phyloP scores from a whole-genome alignment of 2,329 filamentous ascomycete genomes.

The Eutypella sp. region DNA sequence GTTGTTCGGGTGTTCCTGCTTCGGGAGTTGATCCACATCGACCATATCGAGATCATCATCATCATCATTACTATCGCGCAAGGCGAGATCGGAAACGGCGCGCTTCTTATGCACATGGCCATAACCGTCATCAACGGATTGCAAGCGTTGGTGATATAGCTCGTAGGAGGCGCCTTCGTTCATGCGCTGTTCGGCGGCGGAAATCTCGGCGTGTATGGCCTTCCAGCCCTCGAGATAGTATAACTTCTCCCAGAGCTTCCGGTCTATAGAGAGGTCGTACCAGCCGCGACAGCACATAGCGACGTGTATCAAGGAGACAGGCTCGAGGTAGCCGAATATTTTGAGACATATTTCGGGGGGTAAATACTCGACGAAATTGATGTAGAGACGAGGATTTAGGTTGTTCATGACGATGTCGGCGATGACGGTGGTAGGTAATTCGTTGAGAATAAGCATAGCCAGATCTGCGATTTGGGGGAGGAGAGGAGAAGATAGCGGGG shows the following conservation, averaged over 20 bases:
- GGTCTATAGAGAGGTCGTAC: slow-evolving; percentile 76
- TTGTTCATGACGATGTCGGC: slow-evolving; percentile 70
- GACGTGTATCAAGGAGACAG: slow-evolving; percentile 72
- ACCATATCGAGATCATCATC: slow-evolving; percentile 48
- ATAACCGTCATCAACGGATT: slow-evolving; percentile 41
- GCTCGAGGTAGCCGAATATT: slow-evolving; percentile 81
- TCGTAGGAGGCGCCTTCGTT: slow-evolving; percentile 39
- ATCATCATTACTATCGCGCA: too few species aligned
- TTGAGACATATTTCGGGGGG: slow-evolving; percentile 88
- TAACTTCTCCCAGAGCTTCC: slow-evolving; percentile 77
- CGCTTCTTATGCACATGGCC: slow-evolving; percentile 52
- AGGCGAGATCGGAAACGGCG: slow-evolving; percentile 38
- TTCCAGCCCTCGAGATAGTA: slow-evolving; percentile 87
- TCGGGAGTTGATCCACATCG: slow-evolving; percentile 29
- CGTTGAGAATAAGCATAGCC: slow-evolving; percentile 71
- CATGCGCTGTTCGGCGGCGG: slow-evolving; percentile 57
- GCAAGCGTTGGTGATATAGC: slow-evolving; percentile 36
- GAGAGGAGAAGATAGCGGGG: slow-evolving; percentile 16
- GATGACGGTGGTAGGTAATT: slow-evolving; percentile 74
- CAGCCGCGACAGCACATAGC: slow-evolving; percentile 76
- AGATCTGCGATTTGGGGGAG: too few species aligned
- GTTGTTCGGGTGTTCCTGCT: slow-evolving; percentile 18
- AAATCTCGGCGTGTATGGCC: slow-evolving; percentile 61
- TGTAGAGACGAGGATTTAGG: slow-evolving; percentile 78
- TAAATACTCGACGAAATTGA: slow-evolving; percentile 82